These are phyloP conservation scores for Scedosporium minutisporum DNA, from an alignment of 2,329 filamentous ascomycete species.

Conservation along the genomic window DNA sequence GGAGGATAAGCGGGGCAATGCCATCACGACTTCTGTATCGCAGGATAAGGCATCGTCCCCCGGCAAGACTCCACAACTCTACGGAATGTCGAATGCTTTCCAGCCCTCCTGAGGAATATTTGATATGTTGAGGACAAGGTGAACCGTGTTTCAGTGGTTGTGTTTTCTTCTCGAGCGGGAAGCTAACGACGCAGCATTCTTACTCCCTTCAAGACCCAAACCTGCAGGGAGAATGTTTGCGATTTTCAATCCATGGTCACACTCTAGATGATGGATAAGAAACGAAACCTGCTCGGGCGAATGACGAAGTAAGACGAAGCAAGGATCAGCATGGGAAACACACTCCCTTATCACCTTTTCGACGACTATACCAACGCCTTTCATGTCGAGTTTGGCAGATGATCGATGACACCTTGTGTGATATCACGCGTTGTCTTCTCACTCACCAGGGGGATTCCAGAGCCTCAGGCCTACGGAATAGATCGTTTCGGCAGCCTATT, in stretches of 20 bases:
- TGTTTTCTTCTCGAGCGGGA: no score
- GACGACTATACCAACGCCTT: not conserved
- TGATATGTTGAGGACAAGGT: no score
- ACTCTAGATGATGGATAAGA: not conserved
- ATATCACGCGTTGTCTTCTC: not conserved
- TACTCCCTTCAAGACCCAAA: not conserved
- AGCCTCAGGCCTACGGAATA: not conserved
- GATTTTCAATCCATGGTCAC: not conserved
- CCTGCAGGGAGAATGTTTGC: not conserved
- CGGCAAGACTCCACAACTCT: no score
- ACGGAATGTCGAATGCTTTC: no score
- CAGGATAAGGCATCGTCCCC: no score
- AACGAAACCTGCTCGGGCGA: no score
- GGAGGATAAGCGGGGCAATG: no score
- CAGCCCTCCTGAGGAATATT: no score
- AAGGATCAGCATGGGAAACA: not conserved
- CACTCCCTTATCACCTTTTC: not conserved
- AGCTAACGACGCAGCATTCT: not conserved
- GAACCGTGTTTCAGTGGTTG: no score
- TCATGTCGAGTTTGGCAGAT: not conserved
- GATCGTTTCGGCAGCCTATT: not conserved
- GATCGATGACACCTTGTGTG: not conserved
- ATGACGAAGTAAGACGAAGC: not conserved
- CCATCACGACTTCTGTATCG: no score
- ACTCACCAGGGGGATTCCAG: not conserved